Percentiles rank a stretch among this genome's conserved stretches.
These are phyloP conservation scores for Thermothielavioides terrestris DNA, from an alignment of 495 filamentous ascomycete genomes.

Conservation along the genomic window DNA sequence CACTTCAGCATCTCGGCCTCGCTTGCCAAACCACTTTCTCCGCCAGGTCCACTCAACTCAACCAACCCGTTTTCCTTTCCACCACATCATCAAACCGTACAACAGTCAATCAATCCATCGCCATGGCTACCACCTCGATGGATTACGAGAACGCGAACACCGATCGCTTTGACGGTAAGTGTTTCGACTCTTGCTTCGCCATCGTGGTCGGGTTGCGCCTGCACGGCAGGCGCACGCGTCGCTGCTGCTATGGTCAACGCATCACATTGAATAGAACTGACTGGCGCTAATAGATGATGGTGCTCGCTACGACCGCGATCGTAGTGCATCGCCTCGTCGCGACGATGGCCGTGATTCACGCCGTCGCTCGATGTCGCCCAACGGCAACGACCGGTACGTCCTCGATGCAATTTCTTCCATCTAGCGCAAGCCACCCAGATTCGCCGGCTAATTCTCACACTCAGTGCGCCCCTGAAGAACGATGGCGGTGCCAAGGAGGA, in stretches of 20 bases:
- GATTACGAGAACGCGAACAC: constrained; percentile 80
- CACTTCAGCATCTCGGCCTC: background rate
- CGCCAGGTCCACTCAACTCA: background rate
- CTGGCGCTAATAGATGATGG: too few relatives aligned
- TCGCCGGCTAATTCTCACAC: constrained; percentile 5
- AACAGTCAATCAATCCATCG: constrained; percentile 5
- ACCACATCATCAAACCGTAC: background rate
- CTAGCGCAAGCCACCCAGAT: background rate
- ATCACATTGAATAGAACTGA: too few relatives aligned
- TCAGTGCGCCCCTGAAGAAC: constrained; percentile 20
- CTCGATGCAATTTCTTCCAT: background rate
- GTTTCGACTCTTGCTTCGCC: background rate
- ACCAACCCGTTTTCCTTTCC: background rate
- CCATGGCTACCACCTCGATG: constrained; percentile 53
- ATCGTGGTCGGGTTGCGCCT: background rate
- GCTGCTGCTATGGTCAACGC: background rate
- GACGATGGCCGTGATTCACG: constrained; percentile 59
- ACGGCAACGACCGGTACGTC: constrained; percentile 63
- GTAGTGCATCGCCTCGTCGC: constrained; percentile 88
- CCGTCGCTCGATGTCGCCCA: constrained; percentile 69
- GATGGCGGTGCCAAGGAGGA: constrained; percentile 51
- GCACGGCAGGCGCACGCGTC: background rate
- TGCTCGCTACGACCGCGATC: constrained; percentile 67
- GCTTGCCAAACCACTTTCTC: background rate
- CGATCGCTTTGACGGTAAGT: constrained; percentile 77